A percentile compares a stretch with the other conserved stretches of the same genome.
Conservation (phyloP, 495 filamentous ascomycete species). For the Trichocladium antarcticum region DNA sequence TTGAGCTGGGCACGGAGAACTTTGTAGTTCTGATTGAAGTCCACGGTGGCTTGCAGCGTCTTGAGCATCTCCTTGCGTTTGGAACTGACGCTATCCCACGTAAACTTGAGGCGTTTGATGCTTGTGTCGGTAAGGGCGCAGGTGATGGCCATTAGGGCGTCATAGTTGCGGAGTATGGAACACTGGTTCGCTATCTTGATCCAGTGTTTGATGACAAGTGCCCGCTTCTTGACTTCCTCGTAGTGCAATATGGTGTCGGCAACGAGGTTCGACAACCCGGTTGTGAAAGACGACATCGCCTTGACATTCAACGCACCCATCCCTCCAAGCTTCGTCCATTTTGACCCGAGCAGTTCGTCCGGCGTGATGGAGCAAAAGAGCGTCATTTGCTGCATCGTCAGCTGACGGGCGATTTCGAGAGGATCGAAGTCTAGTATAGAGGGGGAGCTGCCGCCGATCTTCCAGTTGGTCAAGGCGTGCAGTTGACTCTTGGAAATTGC, state of each 20-base stretch:
- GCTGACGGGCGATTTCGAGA: conserved; percentile 79
- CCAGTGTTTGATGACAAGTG: conserved; percentile 92
- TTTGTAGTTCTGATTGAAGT: conserved; percentile 82
- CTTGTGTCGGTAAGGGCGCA: conserved; percentile 86
- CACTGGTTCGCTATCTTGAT: conserved; percentile 88
- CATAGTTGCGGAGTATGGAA: conserved; percentile 86
- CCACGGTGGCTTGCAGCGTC: conserved; percentile 66
- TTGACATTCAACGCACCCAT: conserved; percentile 82
- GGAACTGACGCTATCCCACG: conserved; percentile 81
- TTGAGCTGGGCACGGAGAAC: conserved; percentile 81
- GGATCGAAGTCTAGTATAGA: conserved; percentile 89
- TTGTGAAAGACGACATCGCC: conserved; percentile 87
- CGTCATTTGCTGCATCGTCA: conserved; percentile 85
- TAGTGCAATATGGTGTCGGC: conserved; percentile 86
- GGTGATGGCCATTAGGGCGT: conserved; percentile 91
- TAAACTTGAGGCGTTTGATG: conserved; percentile 80
- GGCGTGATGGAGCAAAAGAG: conserved; percentile 91
- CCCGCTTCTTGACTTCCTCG: conserved; percentile 84
- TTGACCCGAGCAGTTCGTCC: conserved; percentile 84
- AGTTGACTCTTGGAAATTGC: conserved; percentile 65
- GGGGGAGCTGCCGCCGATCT: conserved; percentile 53
- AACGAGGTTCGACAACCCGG: conserved; percentile 82
- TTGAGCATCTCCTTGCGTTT: conserved; percentile 76
- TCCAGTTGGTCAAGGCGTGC: conserved; percentile 61
- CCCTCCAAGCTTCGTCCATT: conserved; percentile 81